phyloP scores from a whole-genome alignment of 2,329 filamentous ascomycete genomes.

The Trichoderma lentiforme region DNA sequence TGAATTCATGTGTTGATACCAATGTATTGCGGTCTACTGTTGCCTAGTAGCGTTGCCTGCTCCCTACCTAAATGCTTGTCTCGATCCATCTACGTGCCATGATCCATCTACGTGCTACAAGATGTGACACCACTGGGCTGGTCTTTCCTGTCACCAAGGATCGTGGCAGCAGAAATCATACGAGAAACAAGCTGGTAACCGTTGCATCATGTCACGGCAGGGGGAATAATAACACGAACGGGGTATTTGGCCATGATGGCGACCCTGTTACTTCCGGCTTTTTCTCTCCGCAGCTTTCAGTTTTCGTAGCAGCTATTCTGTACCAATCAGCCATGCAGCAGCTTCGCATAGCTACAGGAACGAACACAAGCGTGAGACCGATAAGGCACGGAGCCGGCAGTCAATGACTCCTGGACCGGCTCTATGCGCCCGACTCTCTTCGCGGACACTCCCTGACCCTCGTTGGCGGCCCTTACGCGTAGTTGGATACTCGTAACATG shows the following conservation, averaged over 20 bases:
- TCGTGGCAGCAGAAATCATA: too few species aligned
- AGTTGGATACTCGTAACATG: background rate
- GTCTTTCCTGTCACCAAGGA: background rate
- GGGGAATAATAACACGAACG: background rate
- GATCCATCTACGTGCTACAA: background rate
- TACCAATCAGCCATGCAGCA: background rate
- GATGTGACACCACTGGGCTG: background rate
- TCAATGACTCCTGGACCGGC: background rate
- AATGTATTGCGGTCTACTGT: background rate
- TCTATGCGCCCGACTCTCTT: background rate
- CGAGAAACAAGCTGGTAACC: background rate
- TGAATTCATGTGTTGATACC: background rate
- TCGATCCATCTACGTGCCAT: background rate
- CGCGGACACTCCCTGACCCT: background rate
- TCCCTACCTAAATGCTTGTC: background rate
- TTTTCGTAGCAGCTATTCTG: background rate
- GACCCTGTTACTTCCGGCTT: background rate
- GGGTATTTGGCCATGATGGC: background rate
- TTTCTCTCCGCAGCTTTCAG: background rate
- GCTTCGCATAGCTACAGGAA: background rate
- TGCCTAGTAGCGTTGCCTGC: background rate
- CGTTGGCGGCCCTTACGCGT: background rate
- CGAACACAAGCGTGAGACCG: background rate
- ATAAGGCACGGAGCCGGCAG: background rate
- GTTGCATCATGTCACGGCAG: background rate